Evolutionary conservation across 2,329 filamentous ascomycete genomes (phyloP), one percentile per base, ranked within the genome.

Genomic region (Cladophialophora bantiana): DNA sequence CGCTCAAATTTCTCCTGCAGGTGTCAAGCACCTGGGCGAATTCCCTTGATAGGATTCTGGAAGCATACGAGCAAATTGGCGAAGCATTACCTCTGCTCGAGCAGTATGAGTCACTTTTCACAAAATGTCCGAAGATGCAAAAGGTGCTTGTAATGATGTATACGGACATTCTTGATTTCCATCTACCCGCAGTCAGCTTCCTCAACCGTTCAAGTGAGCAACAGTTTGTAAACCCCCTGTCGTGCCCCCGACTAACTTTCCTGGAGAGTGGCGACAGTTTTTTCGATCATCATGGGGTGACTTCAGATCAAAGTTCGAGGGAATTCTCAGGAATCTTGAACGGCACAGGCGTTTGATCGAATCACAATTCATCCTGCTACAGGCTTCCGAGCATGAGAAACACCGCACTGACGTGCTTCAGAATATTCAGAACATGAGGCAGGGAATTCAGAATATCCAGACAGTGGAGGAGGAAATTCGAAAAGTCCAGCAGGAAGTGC

Each of bases 201-300:
- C 73, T 74, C 48, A 64, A 69, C 7, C 67, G 67, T 55, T 55
- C 66, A 54, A 45, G 72, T 74, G 59, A 63, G 72, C 31, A 50
- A 50, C 1, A 50, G 45, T 26, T 7, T 20, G 9, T 4, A 9
- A 31, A 26, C 26, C 6, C 45, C 18, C 1, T 7, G 18, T 26
- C 26, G 20, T 9, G 20, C 18, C 20, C 20, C 18, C 10, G 2
- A 31, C 45, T 50, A 9, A 50, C 18, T 26, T 20, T n/a, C 48
- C 38, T 52, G 6, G 38, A 76, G 75, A 63, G 32, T 76, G 74
- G 74, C 68, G 70, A 45, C 64, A 72, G n/a, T 3, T 75, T 10
- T 77, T 76, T 50, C 57, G 65, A 2, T 68, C 73, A 13, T 66
- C 71, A n/a, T 76, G 75, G 74, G 64, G 69, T 48, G 68, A 70